Percentiles rank a stretch among this genome's conserved stretches.
These are phyloP conservation scores for Agaricus subrufescens DNA, from an alignment of 768 basidiomycete species.

Conservation along the genomic window DNA sequence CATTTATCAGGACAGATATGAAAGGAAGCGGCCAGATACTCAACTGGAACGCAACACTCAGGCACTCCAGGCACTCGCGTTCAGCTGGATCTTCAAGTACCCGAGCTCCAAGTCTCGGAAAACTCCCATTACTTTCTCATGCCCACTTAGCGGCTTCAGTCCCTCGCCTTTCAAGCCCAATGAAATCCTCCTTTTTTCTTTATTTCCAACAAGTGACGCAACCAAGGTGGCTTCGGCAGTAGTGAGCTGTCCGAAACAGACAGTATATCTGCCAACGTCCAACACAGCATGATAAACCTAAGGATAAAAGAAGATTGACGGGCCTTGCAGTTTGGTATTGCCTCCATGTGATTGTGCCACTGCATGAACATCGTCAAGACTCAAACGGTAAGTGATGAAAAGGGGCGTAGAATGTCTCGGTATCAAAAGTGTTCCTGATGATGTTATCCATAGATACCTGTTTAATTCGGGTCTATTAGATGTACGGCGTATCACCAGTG, in stretches of 20 bases:
- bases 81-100: slow-evolving; percentile 71
- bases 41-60: slow-evolving; percentile 77
- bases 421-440: slow-evolving; percentile 80
- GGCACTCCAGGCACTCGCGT: slow-evolving; percentile 70
- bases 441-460: slow-evolving; percentile 64
- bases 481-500: background rate
- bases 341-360: slow-evolving; percentile 68
- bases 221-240: slow-evolving; percentile 63
- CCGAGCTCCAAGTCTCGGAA: slow-evolving; percentile 43
- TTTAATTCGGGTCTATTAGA: slow-evolving; percentile 18
- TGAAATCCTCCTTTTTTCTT: slow-evolving; percentile 61
- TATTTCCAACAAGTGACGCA: slow-evolving; percentile 68
- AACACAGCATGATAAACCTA: background rate
- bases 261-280: slow-evolving; percentile 38
- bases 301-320: background rate
- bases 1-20: slow-evolving; percentile 2
- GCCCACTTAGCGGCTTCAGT: no score
- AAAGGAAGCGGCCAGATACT: slow-evolving; percentile 13
- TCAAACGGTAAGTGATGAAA: slow-evolving; percentile 50
- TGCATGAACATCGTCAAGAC: slow-evolving; percentile 65
- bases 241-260: slow-evolving; percentile 67
- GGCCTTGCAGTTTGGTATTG: slow-evolving; percentile 52
- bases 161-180: slow-evolving; percentile 58
- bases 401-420: slow-evolving; percentile 63
- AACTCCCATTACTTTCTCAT: no score